Percentiles rank a stretch among this genome's conserved stretches.
Conservation (phyloP, 768 basidiomycete species). For the Leccinum subgranulosum region DNA sequence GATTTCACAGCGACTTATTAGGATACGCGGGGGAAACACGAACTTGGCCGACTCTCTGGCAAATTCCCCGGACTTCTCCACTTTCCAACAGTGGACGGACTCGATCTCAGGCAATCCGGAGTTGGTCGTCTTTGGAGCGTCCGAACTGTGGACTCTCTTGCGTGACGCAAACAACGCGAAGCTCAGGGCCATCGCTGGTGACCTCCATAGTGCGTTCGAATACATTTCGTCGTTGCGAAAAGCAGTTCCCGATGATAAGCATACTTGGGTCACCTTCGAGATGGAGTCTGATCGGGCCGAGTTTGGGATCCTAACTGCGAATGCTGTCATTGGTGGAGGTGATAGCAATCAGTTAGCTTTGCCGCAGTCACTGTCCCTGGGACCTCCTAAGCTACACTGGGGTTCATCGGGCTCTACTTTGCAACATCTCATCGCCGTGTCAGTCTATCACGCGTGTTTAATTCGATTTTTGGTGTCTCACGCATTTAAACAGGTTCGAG, state of each 20-base stretch:
- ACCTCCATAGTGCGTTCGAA: slow-evolving; percentile 4
- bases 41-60: not conserved
- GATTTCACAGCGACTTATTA: slow-evolving; percentile 4
- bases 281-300: not conserved
- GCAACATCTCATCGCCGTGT: not conserved
- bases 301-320: slow-evolving; percentile 5
- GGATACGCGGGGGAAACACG: slow-evolving; percentile 2
- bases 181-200: slow-evolving; percentile 1
- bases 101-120: not conserved
- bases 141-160: slow-evolving; percentile 4
- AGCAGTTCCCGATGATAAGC: not conserved
- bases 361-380: not conserved
- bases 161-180: not conserved
- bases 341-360: not conserved
- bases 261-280: slow-evolving; percentile 3
- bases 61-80: not conserved
- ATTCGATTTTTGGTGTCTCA: not conserved
- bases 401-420: not conserved
- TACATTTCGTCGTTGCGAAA: slow-evolving; percentile 1
- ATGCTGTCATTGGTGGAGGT: slow-evolving; percentile 2
- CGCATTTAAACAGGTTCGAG: not conserved
- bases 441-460: not conserved
- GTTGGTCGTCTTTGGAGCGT: not conserved
- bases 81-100: slow-evolving; percentile 2
- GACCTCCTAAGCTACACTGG: slow-evolving; percentile 4